These are phyloP conservation scores for Melampsora larici-populina DNA, from an alignment of 1,284 basidiomycete genomes.

Conservation along the genomic window DNA sequence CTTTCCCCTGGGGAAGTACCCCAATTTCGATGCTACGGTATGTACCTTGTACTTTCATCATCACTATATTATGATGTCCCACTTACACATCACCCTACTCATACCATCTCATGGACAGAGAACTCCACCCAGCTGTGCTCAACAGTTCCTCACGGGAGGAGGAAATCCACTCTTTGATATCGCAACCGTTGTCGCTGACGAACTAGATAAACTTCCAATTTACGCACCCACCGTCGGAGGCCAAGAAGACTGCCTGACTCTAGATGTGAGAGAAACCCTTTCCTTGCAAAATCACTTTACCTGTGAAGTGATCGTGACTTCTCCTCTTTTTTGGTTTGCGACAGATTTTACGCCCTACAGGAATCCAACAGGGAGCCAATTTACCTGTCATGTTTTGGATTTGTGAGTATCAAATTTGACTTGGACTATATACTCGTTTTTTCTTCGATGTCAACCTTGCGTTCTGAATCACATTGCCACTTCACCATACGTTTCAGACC, in stretches of 20 bases:
- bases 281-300: too few relatives aligned
- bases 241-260: background rate
- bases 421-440: too few relatives aligned
- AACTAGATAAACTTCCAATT: background rate
- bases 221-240: background rate
- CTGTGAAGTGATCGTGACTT: too few relatives aligned
- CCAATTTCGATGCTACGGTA: constrained; percentile 8
- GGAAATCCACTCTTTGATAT: background rate
- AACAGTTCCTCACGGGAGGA: background rate
- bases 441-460: background rate
- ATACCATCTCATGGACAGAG: background rate
- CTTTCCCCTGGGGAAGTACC: background rate
- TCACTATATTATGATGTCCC: too few relatives aligned
- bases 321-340: background rate
- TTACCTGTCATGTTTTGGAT: too few relatives aligned
- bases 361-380: background rate
- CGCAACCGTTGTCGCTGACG: background rate
- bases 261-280: background rate
- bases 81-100: too few relatives aligned
- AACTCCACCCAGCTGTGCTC: background rate
- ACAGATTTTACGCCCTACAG: background rate
- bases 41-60: background rate
- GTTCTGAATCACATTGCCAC: background rate
- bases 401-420: background rate
- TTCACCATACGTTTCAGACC: background rate